Evolutionary conservation across 495 filamentous ascomycete species (phyloP), one percentile per base, ranked within the genome.

Genomic region (Aspergillus avenaceus): DNA sequence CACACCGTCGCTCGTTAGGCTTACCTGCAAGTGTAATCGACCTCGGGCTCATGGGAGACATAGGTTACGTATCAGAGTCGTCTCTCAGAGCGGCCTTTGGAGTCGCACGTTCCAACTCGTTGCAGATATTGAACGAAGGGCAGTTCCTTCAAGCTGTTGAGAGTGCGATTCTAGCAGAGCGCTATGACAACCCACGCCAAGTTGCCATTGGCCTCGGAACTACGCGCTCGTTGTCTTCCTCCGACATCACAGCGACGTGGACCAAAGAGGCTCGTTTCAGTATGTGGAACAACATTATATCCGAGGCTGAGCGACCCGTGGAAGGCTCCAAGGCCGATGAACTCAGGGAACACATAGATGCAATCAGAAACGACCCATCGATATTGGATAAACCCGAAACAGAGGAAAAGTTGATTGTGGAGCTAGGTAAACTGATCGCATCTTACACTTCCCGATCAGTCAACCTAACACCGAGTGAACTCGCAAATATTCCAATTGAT

Each of bases 401-500:
- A 1, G 29, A 63, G 14, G 28, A 28, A 6, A 46, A 42, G 26
- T 16, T 65, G 1, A 47, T 52, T 3, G 14, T 28, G 19, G 65
- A 69, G 47, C 41, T 59, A 7, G 59, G 59, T 1, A 58, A 57
- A 16, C 50, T 62, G 49, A 43, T 78, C 2, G 66, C 52, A 16
- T 54, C 46, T 8, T 64, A 76, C 21, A 56, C 74, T 34, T 49
- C 74, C 13, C 56, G 60, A 21, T 25, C 62, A 11, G 64, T 69
- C 6, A 42, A 46, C 12, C 27, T 50, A 21, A 26, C 16, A 6
- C 11, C 6, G 6, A 67, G 70, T 2, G 71, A 72, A 7, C 21
- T 73, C 7, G 55, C 62, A 5, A 53, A 55, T 18, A 47, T 73
- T 13, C 70, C 67, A 0, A 50, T 76, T 1, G 74, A 77, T 37